Evolutionary conservation across 2,329 filamentous ascomycete species (phyloP).

Genomic region (Clarireedia sp.): DNA sequence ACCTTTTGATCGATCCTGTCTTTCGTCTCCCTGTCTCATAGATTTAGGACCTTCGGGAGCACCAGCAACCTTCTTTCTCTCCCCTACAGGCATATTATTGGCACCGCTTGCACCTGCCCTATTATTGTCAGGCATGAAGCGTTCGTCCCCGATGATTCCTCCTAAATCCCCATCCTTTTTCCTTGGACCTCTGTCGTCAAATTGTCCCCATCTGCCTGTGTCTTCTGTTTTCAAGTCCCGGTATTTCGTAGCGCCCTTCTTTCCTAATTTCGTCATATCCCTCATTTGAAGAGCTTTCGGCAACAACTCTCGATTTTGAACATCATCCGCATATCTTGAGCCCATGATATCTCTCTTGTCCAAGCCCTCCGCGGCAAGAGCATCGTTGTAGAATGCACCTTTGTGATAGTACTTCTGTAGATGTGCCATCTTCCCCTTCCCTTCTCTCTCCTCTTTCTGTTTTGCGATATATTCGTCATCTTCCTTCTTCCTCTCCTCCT

Average conservation of each 20-base stretch:
- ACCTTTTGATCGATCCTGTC: conserved; percentile 29
- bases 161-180: conserved; percentile 30
- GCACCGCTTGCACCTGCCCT: conserved; percentile 50
- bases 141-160: conserved; percentile 48
- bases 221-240: conserved; percentile 83
- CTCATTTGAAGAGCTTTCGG: conserved; percentile 88
- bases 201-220: conserved; percentile 76
- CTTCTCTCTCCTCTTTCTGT: conserved; percentile 48
- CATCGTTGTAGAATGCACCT: conserved; percentile 88
- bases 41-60: conserved; percentile 27
- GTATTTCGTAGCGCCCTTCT: conserved; percentile 86
- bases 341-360: conserved; percentile 82
- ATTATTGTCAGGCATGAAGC: conserved; percentile 59
- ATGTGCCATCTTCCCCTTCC: conserved; percentile 72
- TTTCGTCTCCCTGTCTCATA: conserved; percentile 15
- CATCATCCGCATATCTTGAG: conserved; percentile 71
- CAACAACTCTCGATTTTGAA: conserved; percentile 70
- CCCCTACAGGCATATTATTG: conserved; percentile 63
- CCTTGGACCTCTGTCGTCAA: conserved; percentile 41
- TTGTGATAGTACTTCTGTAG: conserved; percentile 98
- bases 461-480: conserved; percentile 69
- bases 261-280: conserved; percentile 88
- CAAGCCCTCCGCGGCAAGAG: conserved; percentile 66
- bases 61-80: conserved; percentile 34
- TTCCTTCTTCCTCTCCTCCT: conserved; percentile 77